phyloP scores from a whole-genome alignment of 2,329 filamentous ascomycete genomes.

The Alternaria conjuncta region DNA sequence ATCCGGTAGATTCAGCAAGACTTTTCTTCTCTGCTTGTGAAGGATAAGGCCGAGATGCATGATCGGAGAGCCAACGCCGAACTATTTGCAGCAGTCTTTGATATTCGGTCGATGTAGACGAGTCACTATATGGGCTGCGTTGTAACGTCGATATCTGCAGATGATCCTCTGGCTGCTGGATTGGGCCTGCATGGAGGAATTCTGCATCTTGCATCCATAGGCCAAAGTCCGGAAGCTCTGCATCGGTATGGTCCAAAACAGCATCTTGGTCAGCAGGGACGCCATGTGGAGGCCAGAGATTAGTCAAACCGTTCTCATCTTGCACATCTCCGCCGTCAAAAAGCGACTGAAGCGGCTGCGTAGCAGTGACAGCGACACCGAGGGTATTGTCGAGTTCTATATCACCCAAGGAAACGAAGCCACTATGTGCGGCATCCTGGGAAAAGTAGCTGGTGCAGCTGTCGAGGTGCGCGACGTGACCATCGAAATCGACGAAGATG shows the following conservation, averaged over 20 bases:
- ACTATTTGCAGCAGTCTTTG: background rate
- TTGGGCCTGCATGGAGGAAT: background rate
- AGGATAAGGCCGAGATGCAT: conserved; percentile 12
- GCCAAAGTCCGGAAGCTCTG: background rate
- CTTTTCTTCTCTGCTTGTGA: background rate
- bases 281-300: background rate
- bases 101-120: too few relatives aligned
- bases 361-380: background rate
- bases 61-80: background rate
- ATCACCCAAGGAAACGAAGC: background rate
- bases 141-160: background rate
- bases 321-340: background rate
- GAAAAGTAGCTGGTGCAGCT: background rate
- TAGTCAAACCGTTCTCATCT: background rate
- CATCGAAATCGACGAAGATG: background rate
- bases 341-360: background rate
- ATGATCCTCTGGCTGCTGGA: background rate
- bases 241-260: rapidly evolving
- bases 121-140: background rate
- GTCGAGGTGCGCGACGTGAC: background rate
- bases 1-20: conserved; percentile 1
- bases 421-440: rapidly evolving
- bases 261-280: too few relatives aligned
- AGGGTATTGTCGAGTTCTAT: background rate
- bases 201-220: background rate